phyloP scores from a whole-genome alignment of 2,329 filamentous ascomycete species.

The Fusarium miscanthi region DNA sequence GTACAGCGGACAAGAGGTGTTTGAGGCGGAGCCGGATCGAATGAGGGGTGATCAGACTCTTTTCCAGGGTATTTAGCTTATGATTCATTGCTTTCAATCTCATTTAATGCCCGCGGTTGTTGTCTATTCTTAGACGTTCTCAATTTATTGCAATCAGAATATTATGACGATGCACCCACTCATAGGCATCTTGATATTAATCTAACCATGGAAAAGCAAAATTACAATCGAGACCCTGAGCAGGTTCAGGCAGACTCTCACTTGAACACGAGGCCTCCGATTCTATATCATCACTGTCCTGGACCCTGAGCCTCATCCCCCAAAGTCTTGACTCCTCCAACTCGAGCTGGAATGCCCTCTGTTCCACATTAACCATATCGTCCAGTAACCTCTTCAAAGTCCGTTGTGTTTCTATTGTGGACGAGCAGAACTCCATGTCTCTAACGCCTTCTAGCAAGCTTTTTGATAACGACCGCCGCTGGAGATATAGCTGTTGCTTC shows the following conservation, averaged over 20 bases:
- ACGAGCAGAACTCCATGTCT: background rate
- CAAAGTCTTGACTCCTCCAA: background rate
- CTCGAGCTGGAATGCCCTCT: background rate
- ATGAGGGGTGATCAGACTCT: accelerated
- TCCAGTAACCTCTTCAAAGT: background rate
- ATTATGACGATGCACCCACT: too few relatives aligned
- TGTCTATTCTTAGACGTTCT: background rate
- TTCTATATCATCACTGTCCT: background rate
- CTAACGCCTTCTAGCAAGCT: background rate
- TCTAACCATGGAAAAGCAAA: slow-evolving; percentile 2
- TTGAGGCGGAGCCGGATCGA: background rate
- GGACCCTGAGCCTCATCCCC: background rate
- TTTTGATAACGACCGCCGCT: background rate
- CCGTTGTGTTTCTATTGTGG: background rate
- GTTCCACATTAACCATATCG: background rate
- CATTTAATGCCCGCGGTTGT: accelerated
- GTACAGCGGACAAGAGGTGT: background rate
- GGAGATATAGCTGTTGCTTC: background rate
- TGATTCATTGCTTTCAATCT: accelerated
- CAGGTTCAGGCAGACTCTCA: background rate
- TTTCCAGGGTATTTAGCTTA: accelerated
- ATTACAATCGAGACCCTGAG: background rate
- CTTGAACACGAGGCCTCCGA: background rate
- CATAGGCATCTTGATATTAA: background rate
- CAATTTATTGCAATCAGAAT: too few relatives aligned